These are phyloP conservation scores for Lasiosphaeria hispida DNA, from an alignment of 495 filamentous ascomycete genomes.

Conservation along the genomic window DNA sequence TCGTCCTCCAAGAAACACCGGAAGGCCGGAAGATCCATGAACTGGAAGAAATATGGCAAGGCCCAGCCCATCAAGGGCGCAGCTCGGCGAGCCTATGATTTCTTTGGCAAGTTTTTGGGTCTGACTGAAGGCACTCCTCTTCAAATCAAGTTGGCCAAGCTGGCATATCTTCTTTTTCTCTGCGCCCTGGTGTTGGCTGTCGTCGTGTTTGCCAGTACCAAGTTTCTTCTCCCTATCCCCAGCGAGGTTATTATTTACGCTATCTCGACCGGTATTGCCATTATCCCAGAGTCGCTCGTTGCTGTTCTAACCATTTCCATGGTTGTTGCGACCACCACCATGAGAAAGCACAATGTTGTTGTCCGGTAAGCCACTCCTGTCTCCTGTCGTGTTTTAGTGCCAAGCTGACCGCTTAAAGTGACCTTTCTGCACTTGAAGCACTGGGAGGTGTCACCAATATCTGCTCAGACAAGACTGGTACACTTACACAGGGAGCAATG, in stretches of 20 bases:
- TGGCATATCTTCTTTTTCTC: conserved; percentile 72
- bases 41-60: conserved; percentile 59
- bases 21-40: conserved; percentile 61
- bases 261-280: conserved; percentile 69
- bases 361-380: conserved; percentile 49
- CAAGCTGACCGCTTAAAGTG: conserved; percentile 12
- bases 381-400: background rate
- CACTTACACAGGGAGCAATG: conserved; percentile 75
- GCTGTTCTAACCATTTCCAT: conserved; percentile 72
- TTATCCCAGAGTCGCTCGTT: conserved; percentile 69
- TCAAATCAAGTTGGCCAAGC: conserved; percentile 74
- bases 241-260: conserved; percentile 80
- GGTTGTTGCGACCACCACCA: conserved; percentile 73
- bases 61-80: conserved; percentile 57
- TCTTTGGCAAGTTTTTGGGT: conserved; percentile 66
- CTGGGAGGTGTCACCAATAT: conserved; percentile 85
- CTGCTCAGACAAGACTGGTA: conserved; percentile 86
- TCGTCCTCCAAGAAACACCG: conserved; percentile 58
- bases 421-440: conserved; percentile 76
- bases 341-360: conserved; percentile 75
- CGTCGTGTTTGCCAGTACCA: conserved; percentile 76
- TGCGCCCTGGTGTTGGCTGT: conserved; percentile 73
- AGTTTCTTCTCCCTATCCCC: conserved; percentile 54
- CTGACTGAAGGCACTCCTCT: conserved; percentile 76
- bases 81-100: conserved; percentile 59